A percentile compares a stretch with the other conserved stretches of the same genome.
Conservation (phyloP, 2,329 filamentous ascomycete species). For the Dothideomycetes sp. region DNA sequence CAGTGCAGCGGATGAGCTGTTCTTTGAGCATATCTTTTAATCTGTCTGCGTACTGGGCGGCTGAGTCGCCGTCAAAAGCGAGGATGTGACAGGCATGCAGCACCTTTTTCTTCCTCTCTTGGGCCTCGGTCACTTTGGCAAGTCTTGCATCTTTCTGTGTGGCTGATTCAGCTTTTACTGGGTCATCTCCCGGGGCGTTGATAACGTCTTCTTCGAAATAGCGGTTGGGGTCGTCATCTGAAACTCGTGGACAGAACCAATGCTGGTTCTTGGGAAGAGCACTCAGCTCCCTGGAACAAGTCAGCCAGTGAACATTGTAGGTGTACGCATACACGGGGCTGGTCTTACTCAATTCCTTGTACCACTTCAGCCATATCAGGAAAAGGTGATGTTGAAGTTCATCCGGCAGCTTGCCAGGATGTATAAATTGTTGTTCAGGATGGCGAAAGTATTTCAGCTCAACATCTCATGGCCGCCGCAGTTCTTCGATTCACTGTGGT, state of each 20-base stretch:
- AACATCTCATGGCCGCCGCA: too few relatives aligned
- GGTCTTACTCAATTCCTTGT: slow-evolving; percentile 8
- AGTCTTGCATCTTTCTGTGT: slow-evolving; percentile 19
- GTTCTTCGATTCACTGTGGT: too few relatives aligned
- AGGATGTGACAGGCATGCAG: slow-evolving; percentile 37
- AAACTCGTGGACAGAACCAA: slow-evolving; percentile 40
- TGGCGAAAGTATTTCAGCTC: too few relatives aligned
- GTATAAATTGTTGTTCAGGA: too few relatives aligned
- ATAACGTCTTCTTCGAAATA: slow-evolving; percentile 40
- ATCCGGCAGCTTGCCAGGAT: too few relatives aligned
- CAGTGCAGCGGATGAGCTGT: slow-evolving; percentile 39
- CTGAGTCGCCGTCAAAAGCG: slow-evolving; percentile 40
- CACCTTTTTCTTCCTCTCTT: slow-evolving; percentile 32
- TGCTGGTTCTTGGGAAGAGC: slow-evolving; percentile 32
- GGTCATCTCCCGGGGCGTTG: slow-evolving; percentile 18
- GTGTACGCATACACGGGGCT: too few relatives aligned
- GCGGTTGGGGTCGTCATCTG: slow-evolving; percentile 25
- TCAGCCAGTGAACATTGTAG: slow-evolving; percentile 8
- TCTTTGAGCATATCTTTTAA: slow-evolving; percentile 31
- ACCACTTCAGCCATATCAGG: slow-evolving; percentile 7
- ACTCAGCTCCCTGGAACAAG: slow-evolving; percentile 14
- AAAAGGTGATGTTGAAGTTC: background rate
- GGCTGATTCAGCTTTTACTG: slow-evolving; percentile 21
- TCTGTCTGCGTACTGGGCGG: slow-evolving; percentile 33
- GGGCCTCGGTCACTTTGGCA: slow-evolving; percentile 30